Evolutionary conservation across 108 stramenopile genomes (phyloP), one percentile per base, ranked within the genome.

Genomic region (Cyclostephanos tholiformis): DNA sequence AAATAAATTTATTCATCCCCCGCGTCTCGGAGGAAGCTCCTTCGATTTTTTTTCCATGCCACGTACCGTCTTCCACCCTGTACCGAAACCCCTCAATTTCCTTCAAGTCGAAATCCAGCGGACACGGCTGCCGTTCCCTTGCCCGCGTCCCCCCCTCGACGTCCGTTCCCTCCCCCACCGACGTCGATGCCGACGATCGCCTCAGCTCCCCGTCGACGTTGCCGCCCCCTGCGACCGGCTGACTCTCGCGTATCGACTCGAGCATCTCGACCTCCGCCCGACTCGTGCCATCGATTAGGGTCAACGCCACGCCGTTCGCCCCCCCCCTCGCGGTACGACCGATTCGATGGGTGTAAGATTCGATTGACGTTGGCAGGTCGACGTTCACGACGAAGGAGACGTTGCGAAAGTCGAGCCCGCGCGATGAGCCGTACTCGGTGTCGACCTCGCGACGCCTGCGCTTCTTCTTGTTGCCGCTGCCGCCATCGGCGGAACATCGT

Each of bases 31-130:
- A 12, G 41, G 9, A 27, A 12, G 1, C 25, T n/a, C 25, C 25
- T 29, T 26, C 56, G 56, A 8, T 19, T 8, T 53, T 53, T 3
- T 20, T 1, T 2, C 49, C 57, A 27, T 35, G 6, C 6, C 35
- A 58, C 76, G 63, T 49, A 77, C 76, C 94, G 76, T 98, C 98
- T 72, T 97, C 97, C 29, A 99, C 97, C 35, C 99, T 86, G 74
- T 99, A 99, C 2, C 99, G 86, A 72, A 99, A 99, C 9, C 95
- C 91, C 71, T 97, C 97, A 35, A 98, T 89, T 79, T 99, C 99
- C 0, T 76, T 82, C 72, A 94, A 67, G 79, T 98, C 95, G 78
- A 99, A 98, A 62, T 95, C 96, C 44, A 99, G 78, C 6, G 95
- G 95, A 50, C 92, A 85, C 2, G 99, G 99, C 79, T 99, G 99